These are phyloP conservation scores for Neospermospora avenae DNA, from an alignment of 2,329 filamentous ascomycete species.

Conservation along the genomic window DNA sequence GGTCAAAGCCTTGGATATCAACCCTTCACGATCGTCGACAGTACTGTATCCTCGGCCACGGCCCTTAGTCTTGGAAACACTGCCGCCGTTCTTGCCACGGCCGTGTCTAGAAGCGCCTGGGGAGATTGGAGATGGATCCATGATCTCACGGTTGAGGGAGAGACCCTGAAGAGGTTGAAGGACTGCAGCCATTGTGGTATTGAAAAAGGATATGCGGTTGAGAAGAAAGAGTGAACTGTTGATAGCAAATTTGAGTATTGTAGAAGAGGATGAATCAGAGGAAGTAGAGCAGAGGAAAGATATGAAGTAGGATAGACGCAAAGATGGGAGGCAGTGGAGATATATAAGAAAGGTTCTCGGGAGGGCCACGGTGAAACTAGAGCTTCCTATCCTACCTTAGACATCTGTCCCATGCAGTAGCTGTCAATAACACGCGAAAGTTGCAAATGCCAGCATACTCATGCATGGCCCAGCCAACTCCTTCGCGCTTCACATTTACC, in stretches of 20 bases:
- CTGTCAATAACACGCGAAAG: constrained; percentile 15
- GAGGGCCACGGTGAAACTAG: constrained; percentile 11
- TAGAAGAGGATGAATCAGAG: constrained; percentile 10
- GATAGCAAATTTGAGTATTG: constrained; percentile 9
- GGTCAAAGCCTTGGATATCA: constrained; percentile 41
- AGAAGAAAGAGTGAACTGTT: constrained; percentile 10
- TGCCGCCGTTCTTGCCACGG: constrained; percentile 32
- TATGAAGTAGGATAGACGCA: neutral
- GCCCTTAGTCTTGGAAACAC: constrained; percentile 34
- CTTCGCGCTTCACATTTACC: constrained; percentile 17
- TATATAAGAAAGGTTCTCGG: constrained; percentile 12
- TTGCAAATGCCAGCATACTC: constrained; percentile 9
- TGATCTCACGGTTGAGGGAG: constrained; percentile 32
- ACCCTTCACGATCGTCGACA: constrained; percentile 40
- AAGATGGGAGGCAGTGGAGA: constrained; percentile 12
- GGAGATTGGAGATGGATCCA: constrained; percentile 34
- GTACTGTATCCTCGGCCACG: constrained; percentile 41
- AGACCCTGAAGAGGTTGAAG: constrained; percentile 29
- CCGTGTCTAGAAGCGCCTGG: constrained; percentile 33
- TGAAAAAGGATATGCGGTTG: constrained; percentile 9
- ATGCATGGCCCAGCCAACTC: constrained; percentile 19
- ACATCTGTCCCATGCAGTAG: constrained; percentile 11
- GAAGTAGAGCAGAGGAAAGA: constrained; percentile 2
- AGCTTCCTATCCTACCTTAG: constrained; percentile 5
- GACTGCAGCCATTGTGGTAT: constrained; percentile 32